Base-by-base conservation (phyloP, 1,139 yeast genomes). In the Taiozyma onychis region DNA sequence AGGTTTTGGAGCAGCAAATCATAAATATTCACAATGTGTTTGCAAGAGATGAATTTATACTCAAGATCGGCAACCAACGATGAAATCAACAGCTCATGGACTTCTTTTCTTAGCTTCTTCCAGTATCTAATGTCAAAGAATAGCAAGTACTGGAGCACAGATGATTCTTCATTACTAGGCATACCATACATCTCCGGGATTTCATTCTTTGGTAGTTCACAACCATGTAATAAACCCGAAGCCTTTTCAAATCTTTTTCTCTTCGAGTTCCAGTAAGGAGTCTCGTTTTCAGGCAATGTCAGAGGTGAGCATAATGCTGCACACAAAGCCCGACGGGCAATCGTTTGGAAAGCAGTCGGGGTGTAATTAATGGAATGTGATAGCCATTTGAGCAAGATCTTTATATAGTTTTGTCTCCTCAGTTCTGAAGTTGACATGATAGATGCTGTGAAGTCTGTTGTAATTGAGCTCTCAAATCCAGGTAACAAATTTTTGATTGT, bases 111-210 rank as follows among this genome's bases (percentile, higher is more conserved):
- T 24, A 76, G 59, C 6, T 63, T 54, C 51, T 82, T 79, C 67
- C 81, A 71, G 44, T 77, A 67, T 55, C 95, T 71, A 28, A 78
- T 71, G 54, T 85, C 87, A 54, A 83, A 77, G 49, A 72, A 72
- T 43, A 82, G 61, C 24, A 84, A 63, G 54, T 66, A 74, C 60
- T 82, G 86, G 18, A 82, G 57, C 51, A 39, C 42, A 22, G 42
- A 16, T 6, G 42, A 39, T 13, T 13, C 22, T 6, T 39, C 26
- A 21, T 39, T 39, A 24, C 18, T 14, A 13, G 16, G 4, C 2
- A 22, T 21, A 8, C 27, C 16, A 24, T 24, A 24, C 3, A 22
- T 14, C 28, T 27, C 45, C 4, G 37, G 41, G 58, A 60, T 6
- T 51, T 48, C 45, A 80, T 62, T 59, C 2, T 53, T 50, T 14